phyloP scores from a whole-genome alignment of 805 yeast species.

The Lachancea nothofagi region DNA sequence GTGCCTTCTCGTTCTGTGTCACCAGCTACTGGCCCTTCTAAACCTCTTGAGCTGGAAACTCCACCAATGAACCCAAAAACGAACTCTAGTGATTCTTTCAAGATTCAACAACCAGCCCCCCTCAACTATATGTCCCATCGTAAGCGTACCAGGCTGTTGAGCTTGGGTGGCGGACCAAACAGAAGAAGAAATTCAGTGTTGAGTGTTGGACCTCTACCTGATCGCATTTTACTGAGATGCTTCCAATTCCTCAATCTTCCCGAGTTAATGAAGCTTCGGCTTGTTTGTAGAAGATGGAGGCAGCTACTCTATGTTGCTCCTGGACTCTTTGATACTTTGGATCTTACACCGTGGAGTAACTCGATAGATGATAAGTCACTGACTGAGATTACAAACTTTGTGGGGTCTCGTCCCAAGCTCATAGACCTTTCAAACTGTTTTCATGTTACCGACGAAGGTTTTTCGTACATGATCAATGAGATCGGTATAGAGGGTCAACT shows the following conservation, averaged over 20 bases:
- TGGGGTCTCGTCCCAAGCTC: conserved; percentile 56
- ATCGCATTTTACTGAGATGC: conserved; percentile 47
- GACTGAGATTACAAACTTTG: conserved; percentile 58
- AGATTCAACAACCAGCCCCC: conserved; percentile 24
- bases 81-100: conserved; percentile 33
- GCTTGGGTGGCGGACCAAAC: conserved; percentile 33
- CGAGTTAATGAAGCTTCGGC: conserved; percentile 52
- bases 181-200: conserved; percentile 54
- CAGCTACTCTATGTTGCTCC: conserved; percentile 56
- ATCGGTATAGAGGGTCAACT: conserved; percentile 62
- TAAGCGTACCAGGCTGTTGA: conserved; percentile 46
- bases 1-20: conserved; percentile 1
- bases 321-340: conserved; percentile 45
- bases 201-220: conserved; percentile 56
- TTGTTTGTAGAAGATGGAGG: conserved; percentile 63
- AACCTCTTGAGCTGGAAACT: conserved; percentile 21
- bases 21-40: conserved; percentile 1
- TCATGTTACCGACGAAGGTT: conserved; percentile 72
- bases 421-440: conserved; percentile 69
- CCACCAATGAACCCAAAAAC: conserved; percentile 40
- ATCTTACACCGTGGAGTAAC: conserved; percentile 59
- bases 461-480: conserved; percentile 63
- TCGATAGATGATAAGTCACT: conserved; percentile 53
- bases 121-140: conserved; percentile 53
- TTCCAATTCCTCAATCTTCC: conserved; percentile 52